These are phyloP conservation scores for Hysterangium stoloniferum DNA, from an alignment of 768 basidiomycete species.

Conservation along the genomic window DNA sequence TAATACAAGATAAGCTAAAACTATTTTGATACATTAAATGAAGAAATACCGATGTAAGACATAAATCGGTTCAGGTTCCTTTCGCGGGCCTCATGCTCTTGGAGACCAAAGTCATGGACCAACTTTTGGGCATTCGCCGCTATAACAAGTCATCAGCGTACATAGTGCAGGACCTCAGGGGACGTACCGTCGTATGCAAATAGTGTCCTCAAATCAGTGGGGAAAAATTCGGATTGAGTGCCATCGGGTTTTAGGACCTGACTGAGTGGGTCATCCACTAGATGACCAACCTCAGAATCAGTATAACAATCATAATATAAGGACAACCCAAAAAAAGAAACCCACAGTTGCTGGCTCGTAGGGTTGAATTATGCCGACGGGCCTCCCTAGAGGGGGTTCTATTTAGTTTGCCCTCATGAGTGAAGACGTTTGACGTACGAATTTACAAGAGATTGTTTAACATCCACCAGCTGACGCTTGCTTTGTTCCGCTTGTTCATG, in stretches of 20 bases:
- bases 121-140: conserved; percentile 35
- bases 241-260: conserved; percentile 44
- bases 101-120: conserved; percentile 42
- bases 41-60: conserved; percentile 39
- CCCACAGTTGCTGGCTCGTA: conserved; percentile 27
- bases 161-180: neutral
- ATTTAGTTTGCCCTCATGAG: conserved; percentile 5
- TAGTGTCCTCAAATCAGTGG: conserved; percentile 41
- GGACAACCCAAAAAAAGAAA: neutral
- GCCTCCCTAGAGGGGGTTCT: conserved; percentile 32
- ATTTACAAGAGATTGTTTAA: conserved; percentile 40
- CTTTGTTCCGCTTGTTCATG: conserved; percentile 37
- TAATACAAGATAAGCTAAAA: neutral
- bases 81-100: conserved; percentile 32
- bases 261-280: conserved; percentile 36
- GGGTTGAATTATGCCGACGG: conserved; percentile 38
- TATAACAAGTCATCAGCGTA: conserved; percentile 18
- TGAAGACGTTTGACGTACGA: conserved; percentile 34
- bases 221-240: conserved; percentile 38
- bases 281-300: neutral
- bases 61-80: conserved; percentile 49
- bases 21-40: neutral
- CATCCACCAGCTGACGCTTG: conserved; percentile 34
- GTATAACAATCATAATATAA: neutral
- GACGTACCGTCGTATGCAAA: conserved; percentile 47